Conservation (phyloP, 2,329 filamentous ascomycete genomes). For the Epichloe typhina region DNA sequence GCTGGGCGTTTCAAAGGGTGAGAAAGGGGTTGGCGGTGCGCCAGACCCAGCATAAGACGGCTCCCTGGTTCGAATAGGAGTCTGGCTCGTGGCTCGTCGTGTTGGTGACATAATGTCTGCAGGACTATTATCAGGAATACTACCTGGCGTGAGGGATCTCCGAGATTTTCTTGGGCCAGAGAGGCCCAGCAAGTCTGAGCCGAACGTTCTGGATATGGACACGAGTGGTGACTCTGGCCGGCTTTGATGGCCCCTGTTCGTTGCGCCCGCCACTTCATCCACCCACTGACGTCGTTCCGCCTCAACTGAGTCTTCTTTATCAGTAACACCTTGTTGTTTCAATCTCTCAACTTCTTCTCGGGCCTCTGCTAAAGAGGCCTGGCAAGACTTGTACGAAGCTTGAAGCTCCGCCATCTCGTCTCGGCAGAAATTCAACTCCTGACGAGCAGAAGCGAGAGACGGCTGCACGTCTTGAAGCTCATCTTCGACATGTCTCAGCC, state of each 20-base stretch:
- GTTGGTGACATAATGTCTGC: conserved; percentile 26
- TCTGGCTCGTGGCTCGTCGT: conserved; percentile 39
- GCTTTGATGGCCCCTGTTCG: conserved; percentile 31
- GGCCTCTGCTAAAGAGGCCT: conserved; percentile 48
- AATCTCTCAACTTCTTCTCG: conserved; percentile 38
- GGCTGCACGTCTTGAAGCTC: conserved; percentile 62
- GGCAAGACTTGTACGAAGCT: conserved; percentile 49
- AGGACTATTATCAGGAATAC: conserved; percentile 27
- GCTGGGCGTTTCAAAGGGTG: conserved; percentile 29
- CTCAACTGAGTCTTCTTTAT: conserved; percentile 2
- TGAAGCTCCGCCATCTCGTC: conserved; percentile 49
- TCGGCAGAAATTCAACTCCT: conserved; percentile 48
- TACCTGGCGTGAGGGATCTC: conserved; percentile 31
- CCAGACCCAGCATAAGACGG: conserved; percentile 24
- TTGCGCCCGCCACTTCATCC: conserved; percentile 32
- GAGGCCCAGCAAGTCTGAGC: conserved; percentile 39
- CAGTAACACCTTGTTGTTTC: conserved; percentile 19
- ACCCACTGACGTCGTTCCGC: conserved; percentile 19
- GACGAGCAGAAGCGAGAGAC: conserved; percentile 49
- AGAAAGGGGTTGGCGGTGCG: conserved; percentile 28
- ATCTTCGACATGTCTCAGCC: conserved; percentile 59
- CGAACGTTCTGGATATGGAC: conserved; percentile 37
- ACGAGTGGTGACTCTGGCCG: conserved; percentile 42
- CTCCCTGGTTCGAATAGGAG: conserved; percentile 27
- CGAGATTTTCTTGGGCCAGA: conserved; percentile 23